Evolutionary conservation across 176 grass and related monocot genomes (phyloP).

Genomic region (Phoenix dactylifera): DNA sequence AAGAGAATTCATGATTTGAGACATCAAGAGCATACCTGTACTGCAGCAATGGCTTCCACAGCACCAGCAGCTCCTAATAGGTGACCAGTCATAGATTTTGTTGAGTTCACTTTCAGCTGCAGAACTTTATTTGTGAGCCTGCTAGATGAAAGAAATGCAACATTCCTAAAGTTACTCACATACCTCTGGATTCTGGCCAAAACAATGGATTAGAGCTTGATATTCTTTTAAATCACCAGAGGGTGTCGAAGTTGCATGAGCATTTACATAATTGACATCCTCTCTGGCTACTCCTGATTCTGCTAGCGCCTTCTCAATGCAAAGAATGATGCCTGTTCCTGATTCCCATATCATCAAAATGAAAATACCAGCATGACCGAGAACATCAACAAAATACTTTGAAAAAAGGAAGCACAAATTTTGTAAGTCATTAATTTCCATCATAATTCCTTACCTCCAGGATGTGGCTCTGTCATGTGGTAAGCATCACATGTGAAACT

Average conservation of each 20-base stretch:
- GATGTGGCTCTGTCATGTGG: slow-evolving; percentile 98
- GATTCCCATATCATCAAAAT: slow-evolving; percentile 28
- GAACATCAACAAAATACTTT: too few species aligned
- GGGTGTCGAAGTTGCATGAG: slow-evolving; percentile 95
- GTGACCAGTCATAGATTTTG: slow-evolving; percentile 98
- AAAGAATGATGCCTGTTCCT: slow-evolving; percentile 86
- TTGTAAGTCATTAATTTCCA: background rate
- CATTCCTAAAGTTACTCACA: slow-evolving; percentile 20
- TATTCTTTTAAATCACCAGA: slow-evolving; percentile 94
- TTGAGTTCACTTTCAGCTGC: slow-evolving; percentile 91
- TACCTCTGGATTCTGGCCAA: slow-evolving; percentile 80
- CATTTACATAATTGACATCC: slow-evolving; percentile 96
- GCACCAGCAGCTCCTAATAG: slow-evolving; percentile 91
- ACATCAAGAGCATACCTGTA: slow-evolving; percentile 53
- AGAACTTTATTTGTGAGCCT: slow-evolving; percentile 21
- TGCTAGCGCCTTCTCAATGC: slow-evolving; percentile 83
- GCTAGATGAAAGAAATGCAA: slow-evolving; percentile 1
- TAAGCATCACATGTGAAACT: slow-evolving; percentile 99
- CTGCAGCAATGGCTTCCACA: slow-evolving; percentile 85
- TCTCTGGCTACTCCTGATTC: slow-evolving; percentile 80
- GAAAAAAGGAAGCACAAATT: slow-evolving; percentile 1
- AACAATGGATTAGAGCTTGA: slow-evolving; percentile 77
- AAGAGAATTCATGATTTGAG: too few species aligned
- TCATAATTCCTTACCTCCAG: slow-evolving; percentile 57
- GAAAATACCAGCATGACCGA: background rate